Percentiles rank a stretch among this genome's conserved stretches.
phyloP scores from a whole-genome alignment of 768 basidiomycete species.

The Polyporus arcularius region DNA sequence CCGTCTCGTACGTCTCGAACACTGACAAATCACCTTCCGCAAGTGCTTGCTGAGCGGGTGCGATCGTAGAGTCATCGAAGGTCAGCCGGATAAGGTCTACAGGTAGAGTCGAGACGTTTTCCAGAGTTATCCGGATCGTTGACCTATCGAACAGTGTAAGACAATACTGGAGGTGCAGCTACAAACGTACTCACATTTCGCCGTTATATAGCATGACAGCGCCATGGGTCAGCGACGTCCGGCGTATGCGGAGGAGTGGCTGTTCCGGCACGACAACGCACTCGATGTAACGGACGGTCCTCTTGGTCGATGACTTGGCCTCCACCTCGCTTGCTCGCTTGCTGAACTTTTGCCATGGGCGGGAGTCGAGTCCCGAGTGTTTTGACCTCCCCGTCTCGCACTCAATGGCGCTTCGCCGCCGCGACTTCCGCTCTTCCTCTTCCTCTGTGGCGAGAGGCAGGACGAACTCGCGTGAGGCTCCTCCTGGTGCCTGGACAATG shows the following conservation, averaged over 20 bases:
- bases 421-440: conserved; percentile 63
- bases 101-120: conserved; percentile 82
- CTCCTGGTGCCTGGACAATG: conserved; percentile 72
- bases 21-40: conserved; percentile 80
- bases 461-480: conserved; percentile 68
- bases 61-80: conserved; percentile 90
- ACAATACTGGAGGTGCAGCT: background rate
- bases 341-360: conserved; percentile 55
- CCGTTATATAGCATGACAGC: conserved; percentile 96
- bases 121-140: conserved; percentile 80
- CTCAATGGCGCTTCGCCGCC: conserved; percentile 57
- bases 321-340: conserved; percentile 39
- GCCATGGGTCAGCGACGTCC: conserved; percentile 89
- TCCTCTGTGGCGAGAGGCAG: conserved; percentile 72
- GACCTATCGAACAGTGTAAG: conserved; percentile 52
- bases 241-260: conserved; percentile 82
- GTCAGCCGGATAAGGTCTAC: conserved; percentile 84
- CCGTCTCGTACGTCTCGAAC: conserved; percentile 89
- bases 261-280: conserved; percentile 86
- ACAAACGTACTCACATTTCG: conserved; percentile 63
- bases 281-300: conserved; percentile 61
- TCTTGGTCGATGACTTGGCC: conserved; percentile 20
- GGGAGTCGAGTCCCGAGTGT: conserved; percentile 69
- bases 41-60: conserved; percentile 72
- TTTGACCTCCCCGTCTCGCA: conserved; percentile 76